phyloP scores from a whole-genome alignment of 2,329 filamentous ascomycete genomes.

The Sclerotinia sclerotiorum region DNA sequence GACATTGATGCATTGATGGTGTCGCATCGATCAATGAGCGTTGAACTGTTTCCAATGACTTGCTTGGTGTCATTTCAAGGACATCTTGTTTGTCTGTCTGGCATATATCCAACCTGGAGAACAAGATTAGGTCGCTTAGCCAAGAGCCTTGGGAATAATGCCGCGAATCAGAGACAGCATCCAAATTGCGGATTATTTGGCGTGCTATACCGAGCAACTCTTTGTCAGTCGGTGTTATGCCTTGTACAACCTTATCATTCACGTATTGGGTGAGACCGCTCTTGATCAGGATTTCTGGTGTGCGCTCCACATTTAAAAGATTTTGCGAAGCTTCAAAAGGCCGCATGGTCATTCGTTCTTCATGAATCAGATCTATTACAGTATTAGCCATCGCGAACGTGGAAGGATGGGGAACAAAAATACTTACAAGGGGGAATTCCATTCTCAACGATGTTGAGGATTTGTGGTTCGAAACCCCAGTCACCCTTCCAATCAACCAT shows the following conservation, averaged over 20 bases:
- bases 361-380: constrained; percentile 59
- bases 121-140: constrained; percentile 60
- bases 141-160: constrained; percentile 47
- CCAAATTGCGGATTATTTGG: constrained; percentile 56
- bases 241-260: constrained; percentile 47
- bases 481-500: constrained; percentile 71
- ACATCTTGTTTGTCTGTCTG: background rate
- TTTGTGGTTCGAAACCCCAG: constrained; percentile 64
- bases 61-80: background rate
- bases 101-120: constrained; percentile 32
- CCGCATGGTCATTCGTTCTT: constrained; percentile 57
- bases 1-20: constrained; percentile 24
- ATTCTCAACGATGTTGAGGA: constrained; percentile 64
- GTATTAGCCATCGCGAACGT: constrained; percentile 33
- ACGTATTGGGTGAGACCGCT: constrained; percentile 55
- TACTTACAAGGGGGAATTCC: constrained; percentile 64
- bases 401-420: constrained; percentile 2
- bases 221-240: constrained; percentile 48
- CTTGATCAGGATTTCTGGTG: constrained; percentile 63
- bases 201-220: constrained; percentile 60
- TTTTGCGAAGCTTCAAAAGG: constrained; percentile 49
- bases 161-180: constrained; percentile 46
- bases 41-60: background rate
- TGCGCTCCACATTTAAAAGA: constrained; percentile 50
- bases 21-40: background rate